These are phyloP conservation scores for Scytalidium lignicola DNA, from an alignment of 2,329 filamentous ascomycete genomes.

Conservation along the genomic window DNA sequence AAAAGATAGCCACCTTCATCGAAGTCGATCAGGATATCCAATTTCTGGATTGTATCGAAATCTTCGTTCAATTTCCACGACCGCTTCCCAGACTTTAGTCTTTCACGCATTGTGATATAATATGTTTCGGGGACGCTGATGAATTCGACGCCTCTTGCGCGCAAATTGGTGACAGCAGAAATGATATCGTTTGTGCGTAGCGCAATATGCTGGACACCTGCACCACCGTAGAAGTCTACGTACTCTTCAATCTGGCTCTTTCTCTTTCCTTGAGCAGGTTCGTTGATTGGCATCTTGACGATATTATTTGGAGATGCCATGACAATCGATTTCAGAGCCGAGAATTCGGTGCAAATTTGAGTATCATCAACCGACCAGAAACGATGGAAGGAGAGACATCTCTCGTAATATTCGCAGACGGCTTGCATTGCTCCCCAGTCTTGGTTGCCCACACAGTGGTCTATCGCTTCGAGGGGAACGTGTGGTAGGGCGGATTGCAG, in stretches of 20 bases:
- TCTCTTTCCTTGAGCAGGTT: conserved; percentile 84
- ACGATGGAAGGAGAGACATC: conserved; percentile 84
- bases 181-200: conserved; percentile 80
- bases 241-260: conserved; percentile 94
- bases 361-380: conserved; percentile 97
- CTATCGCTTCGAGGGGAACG: conserved; percentile 69
- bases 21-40: conserved; percentile 93
- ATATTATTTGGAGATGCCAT: conserved; percentile 81
- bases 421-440: conserved; percentile 83
- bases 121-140: conserved; percentile 86
- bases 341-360: conserved; percentile 89
- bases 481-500: conserved; percentile 46
- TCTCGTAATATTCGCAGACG: conserved; percentile 71
- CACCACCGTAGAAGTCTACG: conserved; percentile 81
- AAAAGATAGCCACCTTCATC: conserved; percentile 85
- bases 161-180: conserved; percentile 67
- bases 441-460: conserved; percentile 97
- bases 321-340: conserved; percentile 80
- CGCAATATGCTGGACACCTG: conserved; percentile 91
- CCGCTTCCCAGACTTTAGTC: conserved; percentile 60
- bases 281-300: conserved; percentile 98
- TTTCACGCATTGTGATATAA: conserved; percentile 69
- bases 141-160: conserved; percentile 86
- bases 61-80: conserved; percentile 69
- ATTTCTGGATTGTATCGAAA: conserved; percentile 66